Evolutionary conservation across 78 protist genomes (phyloP).

Genomic region (Speleostelium caveatum): DNA sequence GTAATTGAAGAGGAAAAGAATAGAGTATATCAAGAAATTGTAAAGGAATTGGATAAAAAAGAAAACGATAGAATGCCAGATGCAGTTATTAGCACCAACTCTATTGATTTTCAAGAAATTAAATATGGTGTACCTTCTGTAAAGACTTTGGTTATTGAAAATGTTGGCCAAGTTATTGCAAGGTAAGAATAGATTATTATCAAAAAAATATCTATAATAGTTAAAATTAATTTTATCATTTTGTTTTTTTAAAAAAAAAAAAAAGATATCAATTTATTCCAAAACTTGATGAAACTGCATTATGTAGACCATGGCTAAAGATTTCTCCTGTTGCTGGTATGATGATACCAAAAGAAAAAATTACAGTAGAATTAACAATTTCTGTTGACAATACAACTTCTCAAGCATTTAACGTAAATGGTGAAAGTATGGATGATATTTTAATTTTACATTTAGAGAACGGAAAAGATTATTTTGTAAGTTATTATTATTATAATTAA

Average conservation of each 20-base stretch:
- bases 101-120: slow-evolving; percentile 72
- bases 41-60: slow-evolving; percentile 77
- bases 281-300: slow-evolving; percentile 63
- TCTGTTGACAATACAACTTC: slow-evolving; percentile 46
- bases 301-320: slow-evolving; percentile 85
- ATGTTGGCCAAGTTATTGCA: slow-evolving; percentile 87
- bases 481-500: too few relatives aligned
- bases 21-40: slow-evolving; percentile 57
- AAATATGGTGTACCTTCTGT: slow-evolving; percentile 42
- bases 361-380: slow-evolving; percentile 50
- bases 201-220: too few relatives aligned
- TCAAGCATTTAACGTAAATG: slow-evolving; percentile 41
- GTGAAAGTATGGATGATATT: slow-evolving; percentile 84
- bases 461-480: slow-evolving; percentile 90
- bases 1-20: slow-evolving; percentile 57
- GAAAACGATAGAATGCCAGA: slow-evolving; percentile 90
- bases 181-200: too few relatives aligned
- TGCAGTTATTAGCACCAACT: slow-evolving; percentile 39
- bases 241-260: too few relatives aligned
- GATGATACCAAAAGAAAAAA: slow-evolving; percentile 80
- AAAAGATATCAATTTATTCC: slow-evolving; percentile 89
- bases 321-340: slow-evolving; percentile 83
- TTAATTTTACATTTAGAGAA: slow-evolving; percentile 88
- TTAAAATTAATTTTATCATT: too few relatives aligned
- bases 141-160: slow-evolving; percentile 45